Evolutionary conservation across 108 stramenopile species (phyloP).

Genomic region (Pseudonitzschia pungens): DNA sequence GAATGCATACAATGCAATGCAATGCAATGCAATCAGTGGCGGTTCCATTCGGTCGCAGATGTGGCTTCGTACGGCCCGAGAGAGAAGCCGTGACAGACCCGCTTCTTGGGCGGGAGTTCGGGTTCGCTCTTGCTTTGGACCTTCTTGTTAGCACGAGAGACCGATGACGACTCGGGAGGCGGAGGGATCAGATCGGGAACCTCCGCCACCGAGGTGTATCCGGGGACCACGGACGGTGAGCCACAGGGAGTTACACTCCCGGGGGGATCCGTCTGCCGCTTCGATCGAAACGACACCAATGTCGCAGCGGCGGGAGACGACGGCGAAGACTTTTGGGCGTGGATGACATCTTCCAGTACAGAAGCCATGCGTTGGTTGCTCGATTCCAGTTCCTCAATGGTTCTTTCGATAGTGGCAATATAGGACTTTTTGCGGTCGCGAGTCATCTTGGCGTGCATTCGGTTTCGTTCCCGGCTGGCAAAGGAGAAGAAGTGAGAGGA

Average conservation of each 20-base stretch:
- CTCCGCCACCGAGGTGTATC: background rate
- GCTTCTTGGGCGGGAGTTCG: background rate
- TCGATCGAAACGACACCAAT: background rate
- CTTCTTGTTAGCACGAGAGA: background rate
- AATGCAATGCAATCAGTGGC: background rate
- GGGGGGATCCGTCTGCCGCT: background rate
- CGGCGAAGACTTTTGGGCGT: slow-evolving; percentile 9
- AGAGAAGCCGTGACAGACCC: background rate
- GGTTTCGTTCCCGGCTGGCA: slow-evolving; percentile 87
- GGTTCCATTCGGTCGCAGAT: no score
- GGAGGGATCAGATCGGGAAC: background rate
- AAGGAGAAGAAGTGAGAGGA: background rate
- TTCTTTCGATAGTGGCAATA: slow-evolving; percentile 72
- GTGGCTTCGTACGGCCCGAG: background rate
- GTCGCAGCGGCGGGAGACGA: background rate
- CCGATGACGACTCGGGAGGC: background rate
- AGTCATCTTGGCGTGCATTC: slow-evolving; percentile 96
- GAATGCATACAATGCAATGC: background rate
- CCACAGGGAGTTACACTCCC: background rate
- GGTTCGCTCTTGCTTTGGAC: background rate
- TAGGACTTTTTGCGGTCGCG: slow-evolving; percentile 89
- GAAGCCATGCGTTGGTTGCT: slow-evolving; percentile 59
- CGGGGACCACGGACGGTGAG: background rate
- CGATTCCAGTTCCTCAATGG: slow-evolving; percentile 78
- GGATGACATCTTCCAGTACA: slow-evolving; percentile 37